Evolutionary conservation across 2,329 filamentous ascomycete genomes (phyloP).

Genomic region (Aaosphaeria arxii): DNA sequence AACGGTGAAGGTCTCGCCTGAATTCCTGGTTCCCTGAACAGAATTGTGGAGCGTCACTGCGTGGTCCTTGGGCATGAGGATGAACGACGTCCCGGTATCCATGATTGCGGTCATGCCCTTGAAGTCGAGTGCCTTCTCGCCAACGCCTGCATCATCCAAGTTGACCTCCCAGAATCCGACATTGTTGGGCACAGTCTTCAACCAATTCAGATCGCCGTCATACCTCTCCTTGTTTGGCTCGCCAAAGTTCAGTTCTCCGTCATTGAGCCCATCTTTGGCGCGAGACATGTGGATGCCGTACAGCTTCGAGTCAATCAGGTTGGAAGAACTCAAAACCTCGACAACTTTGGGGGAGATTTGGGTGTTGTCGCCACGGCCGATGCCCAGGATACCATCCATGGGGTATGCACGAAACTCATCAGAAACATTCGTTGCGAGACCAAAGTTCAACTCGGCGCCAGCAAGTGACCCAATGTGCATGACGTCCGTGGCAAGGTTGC

Average conservation of each 20-base stretch:
- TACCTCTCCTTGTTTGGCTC: slow-evolving; percentile 65
- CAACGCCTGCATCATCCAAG: slow-evolving; percentile 63
- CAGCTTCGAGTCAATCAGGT: slow-evolving; percentile 61
- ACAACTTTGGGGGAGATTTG: slow-evolving; percentile 61
- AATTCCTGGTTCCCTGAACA: slow-evolving; percentile 59
- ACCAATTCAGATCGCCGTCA: slow-evolving; percentile 67
- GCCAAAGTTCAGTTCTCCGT: slow-evolving; percentile 78
- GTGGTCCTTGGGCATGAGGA: slow-evolving; percentile 67
- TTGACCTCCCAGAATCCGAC: slow-evolving; percentile 70
- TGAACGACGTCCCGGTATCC: slow-evolving; percentile 79
- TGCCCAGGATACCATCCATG: slow-evolving; percentile 82
- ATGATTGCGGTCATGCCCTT: slow-evolving; percentile 63
- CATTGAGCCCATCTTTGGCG: slow-evolving; percentile 60
- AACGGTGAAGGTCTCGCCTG: slow-evolving; percentile 54
- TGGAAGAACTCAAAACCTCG: slow-evolving; percentile 56
- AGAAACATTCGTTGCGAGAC: slow-evolving; percentile 68
- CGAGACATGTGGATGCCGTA: slow-evolving; percentile 71
- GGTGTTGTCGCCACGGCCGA: slow-evolving; percentile 58
- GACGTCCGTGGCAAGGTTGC: slow-evolving; percentile 64
- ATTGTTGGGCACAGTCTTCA: slow-evolving; percentile 48
- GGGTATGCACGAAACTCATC: slow-evolving; percentile 73
- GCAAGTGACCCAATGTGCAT: slow-evolving; percentile 65
- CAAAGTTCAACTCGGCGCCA: slow-evolving; percentile 62
- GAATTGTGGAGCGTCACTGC: slow-evolving; percentile 65
- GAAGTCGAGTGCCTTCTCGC: slow-evolving; percentile 52